Percentiles rank a stretch among this genome's conserved stretches.
Conservation (phyloP, 139 green algal genomes). For the Medakamo hakoo region DNA sequence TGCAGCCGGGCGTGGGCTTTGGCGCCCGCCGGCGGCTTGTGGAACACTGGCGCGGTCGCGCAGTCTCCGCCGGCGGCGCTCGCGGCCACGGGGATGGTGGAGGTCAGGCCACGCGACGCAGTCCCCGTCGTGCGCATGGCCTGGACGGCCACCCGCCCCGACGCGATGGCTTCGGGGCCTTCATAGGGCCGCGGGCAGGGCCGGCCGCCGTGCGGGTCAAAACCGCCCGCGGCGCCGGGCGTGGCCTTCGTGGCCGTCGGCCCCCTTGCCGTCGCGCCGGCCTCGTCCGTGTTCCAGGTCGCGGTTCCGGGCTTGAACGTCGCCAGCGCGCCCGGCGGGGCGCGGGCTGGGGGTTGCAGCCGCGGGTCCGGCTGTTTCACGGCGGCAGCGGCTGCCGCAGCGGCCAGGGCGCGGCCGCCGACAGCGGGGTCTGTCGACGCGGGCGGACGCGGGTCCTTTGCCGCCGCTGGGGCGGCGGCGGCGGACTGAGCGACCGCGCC, state of each 20-base stretch:
- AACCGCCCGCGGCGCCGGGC: neutral
- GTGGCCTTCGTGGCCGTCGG: conserved; percentile 5
- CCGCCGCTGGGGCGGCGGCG: no score
- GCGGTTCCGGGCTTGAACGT: conserved; percentile 73
- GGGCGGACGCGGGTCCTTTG: no score
- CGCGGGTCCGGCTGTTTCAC: no score
- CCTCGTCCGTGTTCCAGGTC: conserved; percentile 78
- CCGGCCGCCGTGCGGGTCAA: no score
- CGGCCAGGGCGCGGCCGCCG: no score
- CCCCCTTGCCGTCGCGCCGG: conserved; percentile 1
- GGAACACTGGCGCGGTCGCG: conserved; percentile 36
- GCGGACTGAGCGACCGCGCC: no score
- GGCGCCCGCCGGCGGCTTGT: conserved; percentile 57
- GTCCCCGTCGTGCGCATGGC: conserved; percentile 32
- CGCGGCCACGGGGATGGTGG: conserved; percentile 33
- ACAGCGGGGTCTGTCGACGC: no score
- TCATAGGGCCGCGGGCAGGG: neutral
- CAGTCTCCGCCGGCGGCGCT: conserved; percentile 42
- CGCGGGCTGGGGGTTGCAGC: no score
- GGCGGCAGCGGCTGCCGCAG: no score
- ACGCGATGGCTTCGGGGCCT: conserved; percentile 6
- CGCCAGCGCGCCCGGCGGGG: no score
- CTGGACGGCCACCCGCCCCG: conserved; percentile 10
- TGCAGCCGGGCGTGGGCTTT: conserved; percentile 75
- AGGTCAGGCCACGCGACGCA: conserved; percentile 63